These are phyloP conservation scores for Pseudodiploospora longispora DNA, from an alignment of 2,329 filamentous ascomycete genomes.

Conservation along the genomic window DNA sequence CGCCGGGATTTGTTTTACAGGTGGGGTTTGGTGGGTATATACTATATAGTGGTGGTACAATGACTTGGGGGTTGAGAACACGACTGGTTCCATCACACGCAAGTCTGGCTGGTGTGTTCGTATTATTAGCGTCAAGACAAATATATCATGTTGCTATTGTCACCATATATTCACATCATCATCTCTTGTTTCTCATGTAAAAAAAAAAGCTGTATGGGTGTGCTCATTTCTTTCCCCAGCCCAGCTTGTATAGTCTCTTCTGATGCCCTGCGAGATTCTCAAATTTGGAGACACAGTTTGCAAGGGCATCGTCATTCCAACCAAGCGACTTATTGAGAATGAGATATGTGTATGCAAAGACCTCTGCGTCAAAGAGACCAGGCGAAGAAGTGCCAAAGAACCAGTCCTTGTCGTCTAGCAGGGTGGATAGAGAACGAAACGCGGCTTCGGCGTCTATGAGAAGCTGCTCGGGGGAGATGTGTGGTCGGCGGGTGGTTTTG, in stretches of 20 bases:
- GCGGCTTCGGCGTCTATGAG: slow-evolving; percentile 37
- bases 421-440: slow-evolving; percentile 35
- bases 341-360: slow-evolving; percentile 85
- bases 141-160: no score
- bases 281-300: slow-evolving; percentile 45
- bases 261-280: slow-evolving; percentile 50
- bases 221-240: slow-evolving; percentile 12
- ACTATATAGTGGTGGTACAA: no score
- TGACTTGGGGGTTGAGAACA: no score
- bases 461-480: slow-evolving; percentile 27
- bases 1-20: no score
- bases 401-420: slow-evolving; percentile 35
- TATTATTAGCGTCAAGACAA: no score
- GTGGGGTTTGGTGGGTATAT: no score
- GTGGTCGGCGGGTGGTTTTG: slow-evolving; percentile 42
- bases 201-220: no score
- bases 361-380: slow-evolving; percentile 73
- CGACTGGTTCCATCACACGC: no score
- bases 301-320: slow-evolving; percentile 58
- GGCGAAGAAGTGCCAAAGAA: slow-evolving; percentile 48
- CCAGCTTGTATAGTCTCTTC: slow-evolving; percentile 24
- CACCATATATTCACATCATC: no score
- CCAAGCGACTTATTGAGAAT: slow-evolving; percentile 56
- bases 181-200: no score
- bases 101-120: no score